Evolutionary conservation across 2,329 filamentous ascomycete species (phyloP), one percentile per base, ranked within the genome.

Genomic region (Diaporthe ampelina): DNA sequence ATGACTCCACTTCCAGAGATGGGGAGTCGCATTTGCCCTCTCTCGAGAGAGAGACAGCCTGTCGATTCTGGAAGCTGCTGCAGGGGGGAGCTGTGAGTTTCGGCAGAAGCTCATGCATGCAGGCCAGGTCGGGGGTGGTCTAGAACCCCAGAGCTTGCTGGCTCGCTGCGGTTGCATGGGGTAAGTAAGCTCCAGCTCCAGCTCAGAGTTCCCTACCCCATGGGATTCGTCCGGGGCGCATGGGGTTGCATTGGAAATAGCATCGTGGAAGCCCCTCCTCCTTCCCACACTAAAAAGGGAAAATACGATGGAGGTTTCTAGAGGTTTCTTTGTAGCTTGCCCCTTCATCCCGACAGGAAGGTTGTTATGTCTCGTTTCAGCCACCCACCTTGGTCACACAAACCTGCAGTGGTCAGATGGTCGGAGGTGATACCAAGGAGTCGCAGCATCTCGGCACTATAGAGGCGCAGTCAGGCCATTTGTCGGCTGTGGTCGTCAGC

Each of bases 391-490:
- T 35, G 6, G 63, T 68, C 1, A 68, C 63, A 40, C 63, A 54
- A 54, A 24, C 37, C 48, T 68, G 48, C 63, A 21, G n/a, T 40
- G 32, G n/a, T 54, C 48, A 40, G 45, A 32, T 68, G 63, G 29
- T 35, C 61, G 13, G 26, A 9, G 21, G 63, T 67, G 63, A 67
- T 52, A 67, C 63, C 21, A 26, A 35, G 24, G 6, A n/a, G 54
- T 24, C 17, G 69, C 43, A 61, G 32, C 11, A 52, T 24, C 52
- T 59, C 69, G 56, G 57, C 43, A 54, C 13, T 11, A 37, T 11
- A 54, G 45, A 29, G 45, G 57, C 24, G 69, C 45, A 63, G 57
- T 72, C 57, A 71, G 56, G 57, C 48, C 69, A 71, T 43, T 15
- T 26, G 32, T 52, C 69, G 69, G 57, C n/a, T 40, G 19, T 40